Conservation (phyloP, 345 rosid species). For the Geranium brycei region DNA sequence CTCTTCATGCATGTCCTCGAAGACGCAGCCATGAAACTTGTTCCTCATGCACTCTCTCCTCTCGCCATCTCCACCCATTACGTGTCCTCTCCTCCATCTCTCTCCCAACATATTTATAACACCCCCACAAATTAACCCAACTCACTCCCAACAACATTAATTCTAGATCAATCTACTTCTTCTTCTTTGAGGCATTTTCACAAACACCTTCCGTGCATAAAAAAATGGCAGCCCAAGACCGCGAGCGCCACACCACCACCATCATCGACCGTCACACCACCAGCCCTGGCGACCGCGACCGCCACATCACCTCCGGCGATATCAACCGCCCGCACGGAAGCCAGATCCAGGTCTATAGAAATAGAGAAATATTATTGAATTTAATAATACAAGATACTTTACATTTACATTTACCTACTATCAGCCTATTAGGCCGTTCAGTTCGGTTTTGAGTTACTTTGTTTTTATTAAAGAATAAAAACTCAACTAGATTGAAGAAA, state of each 20-base stretch:
- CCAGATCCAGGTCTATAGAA: no score
- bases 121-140: no score
- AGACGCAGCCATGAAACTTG: conserved; percentile 4
- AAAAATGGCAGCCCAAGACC: conserved; percentile 18
- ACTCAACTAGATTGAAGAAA: no score
- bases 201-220: not conserved
- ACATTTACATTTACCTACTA: no score
- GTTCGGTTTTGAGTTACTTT: no score
- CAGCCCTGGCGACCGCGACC: conserved; percentile 30
- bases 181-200: not conserved
- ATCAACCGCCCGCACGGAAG: conserved; percentile 1
- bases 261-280: not conserved
- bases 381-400: no score
- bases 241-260: not conserved
- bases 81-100: conserved; percentile 14
- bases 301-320: conserved; percentile 28
- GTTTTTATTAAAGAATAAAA: no score
- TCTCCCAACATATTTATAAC: not conserved
- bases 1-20: no score
- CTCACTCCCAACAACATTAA: not conserved
- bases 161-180: not conserved
- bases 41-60: conserved; percentile 14
- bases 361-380: no score
- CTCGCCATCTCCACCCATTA: conserved; percentile 10
- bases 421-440: no score